These are phyloP conservation scores for Colletotrichum sp. DNA, from an alignment of 2,329 filamentous ascomycete species.

Conservation along the genomic window DNA sequence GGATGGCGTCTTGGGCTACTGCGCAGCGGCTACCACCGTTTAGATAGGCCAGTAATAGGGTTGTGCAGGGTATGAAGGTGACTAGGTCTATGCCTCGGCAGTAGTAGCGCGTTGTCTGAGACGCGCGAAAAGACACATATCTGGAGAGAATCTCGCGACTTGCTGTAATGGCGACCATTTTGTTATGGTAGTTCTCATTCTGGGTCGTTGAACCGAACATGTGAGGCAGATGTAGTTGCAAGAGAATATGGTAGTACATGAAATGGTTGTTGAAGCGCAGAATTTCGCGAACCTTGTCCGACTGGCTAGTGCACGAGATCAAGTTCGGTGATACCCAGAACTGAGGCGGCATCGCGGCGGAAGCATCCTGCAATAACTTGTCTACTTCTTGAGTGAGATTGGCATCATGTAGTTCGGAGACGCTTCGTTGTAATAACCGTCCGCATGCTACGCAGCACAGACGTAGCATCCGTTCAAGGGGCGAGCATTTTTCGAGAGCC, in stretches of 20 bases:
- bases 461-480: slow-evolving; percentile 32
- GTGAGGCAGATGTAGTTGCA: slow-evolving; percentile 45
- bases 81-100: slow-evolving; percentile 38
- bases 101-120: slow-evolving; percentile 25
- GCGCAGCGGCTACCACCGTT: neutral
- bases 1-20: neutral
- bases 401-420: slow-evolving; percentile 22
- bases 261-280: slow-evolving; percentile 37
- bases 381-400: slow-evolving; percentile 37
- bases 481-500: slow-evolving; percentile 25
- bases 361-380: slow-evolving; percentile 32
- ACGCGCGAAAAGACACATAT: slow-evolving; percentile 35
- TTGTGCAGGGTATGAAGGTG: slow-evolving; percentile 40
- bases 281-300: slow-evolving; percentile 19
- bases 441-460: slow-evolving; percentile 33
- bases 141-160: slow-evolving; percentile 41
- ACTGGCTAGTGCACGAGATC: neutral
- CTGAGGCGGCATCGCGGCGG: slow-evolving; percentile 32
- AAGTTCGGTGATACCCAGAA: slow-evolving; percentile 40
- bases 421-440: slow-evolving; percentile 42
- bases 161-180: slow-evolving; percentile 39
- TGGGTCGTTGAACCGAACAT: slow-evolving; percentile 28
- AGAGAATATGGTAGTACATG: slow-evolving; percentile 41
- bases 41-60: slow-evolving; percentile 42
- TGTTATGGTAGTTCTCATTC: slow-evolving; percentile 4